Evolutionary conservation across 2,329 filamentous ascomycete genomes (phyloP).

Genomic region (Bretziella fagacearum): DNA sequence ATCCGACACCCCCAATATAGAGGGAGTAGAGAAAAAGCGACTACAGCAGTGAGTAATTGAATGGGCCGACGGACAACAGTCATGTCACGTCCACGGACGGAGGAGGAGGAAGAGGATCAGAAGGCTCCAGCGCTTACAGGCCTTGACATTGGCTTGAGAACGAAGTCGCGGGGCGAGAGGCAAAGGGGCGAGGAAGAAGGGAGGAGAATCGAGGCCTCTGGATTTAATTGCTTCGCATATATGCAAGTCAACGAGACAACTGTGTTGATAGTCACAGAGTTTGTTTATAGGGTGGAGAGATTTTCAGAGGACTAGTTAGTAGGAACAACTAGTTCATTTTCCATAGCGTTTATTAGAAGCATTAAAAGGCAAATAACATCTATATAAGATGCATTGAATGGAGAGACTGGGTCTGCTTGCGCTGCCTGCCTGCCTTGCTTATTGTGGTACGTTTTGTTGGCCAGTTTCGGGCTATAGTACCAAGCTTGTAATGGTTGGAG

Average conservation of each 20-base stretch:
- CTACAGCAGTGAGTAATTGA: background rate
- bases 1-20: background rate
- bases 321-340: background rate
- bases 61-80: background rate
- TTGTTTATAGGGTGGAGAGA: background rate
- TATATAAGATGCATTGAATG: background rate
- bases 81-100: background rate
- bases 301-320: background rate
- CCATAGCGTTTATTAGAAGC: background rate
- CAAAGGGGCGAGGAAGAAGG: background rate
- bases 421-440: background rate
- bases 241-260: background rate
- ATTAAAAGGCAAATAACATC: too few relatives aligned
- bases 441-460: background rate
- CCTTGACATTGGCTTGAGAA: background rate
- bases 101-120: too few relatives aligned
- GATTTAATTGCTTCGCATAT: background rate
- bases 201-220: background rate
- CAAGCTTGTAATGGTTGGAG: background rate
- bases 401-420: background rate
- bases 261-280: background rate
- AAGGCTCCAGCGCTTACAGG: too few relatives aligned
- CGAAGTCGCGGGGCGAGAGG: background rate
- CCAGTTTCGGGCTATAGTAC: background rate
- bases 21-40: background rate